A percentile compares a stretch with the other conserved stretches of the same genome.
These are phyloP conservation scores for Saccharum spontaneum DNA, from an alignment of 176 grass and related monocot species.

Conservation along the genomic window DNA sequence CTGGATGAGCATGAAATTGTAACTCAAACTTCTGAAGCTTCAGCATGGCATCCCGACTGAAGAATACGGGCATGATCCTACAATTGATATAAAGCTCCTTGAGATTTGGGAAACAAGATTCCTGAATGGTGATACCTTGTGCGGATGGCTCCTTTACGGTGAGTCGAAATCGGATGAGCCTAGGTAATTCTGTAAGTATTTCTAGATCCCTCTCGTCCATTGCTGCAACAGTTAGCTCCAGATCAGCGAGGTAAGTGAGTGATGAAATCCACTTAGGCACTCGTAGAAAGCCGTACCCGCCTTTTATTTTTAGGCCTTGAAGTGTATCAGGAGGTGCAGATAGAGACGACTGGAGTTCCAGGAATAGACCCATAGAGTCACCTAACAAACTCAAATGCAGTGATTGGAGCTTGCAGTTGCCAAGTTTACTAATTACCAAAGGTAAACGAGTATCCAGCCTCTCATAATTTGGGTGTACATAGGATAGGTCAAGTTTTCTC, in stretches of 20 bases:
- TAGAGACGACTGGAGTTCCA: not conserved
- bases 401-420: not conserved
- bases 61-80: not conserved
- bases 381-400: not conserved
- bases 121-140: not conserved
- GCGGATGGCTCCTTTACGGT: not conserved
- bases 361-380: not conserved
- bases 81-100: not conserved
- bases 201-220: not conserved
- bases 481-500: not conserved
- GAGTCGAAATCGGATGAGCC: not conserved
- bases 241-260: not conserved
- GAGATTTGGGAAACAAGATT: not conserved
- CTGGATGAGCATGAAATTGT: not conserved
- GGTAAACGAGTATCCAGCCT: not conserved
- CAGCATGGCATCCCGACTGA: not conserved
- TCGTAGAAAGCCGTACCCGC: not conserved
- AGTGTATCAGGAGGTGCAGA: not conserved
- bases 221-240: not conserved
- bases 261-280: not conserved
- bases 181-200: not conserved
- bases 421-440: not conserved
- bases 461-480: not conserved
- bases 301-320: not conserved
- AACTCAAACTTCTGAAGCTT: not conserved